phyloP scores from a whole-genome alignment of 192 early-diverging fungal genomes.

The Geranomyces variabilis region DNA sequence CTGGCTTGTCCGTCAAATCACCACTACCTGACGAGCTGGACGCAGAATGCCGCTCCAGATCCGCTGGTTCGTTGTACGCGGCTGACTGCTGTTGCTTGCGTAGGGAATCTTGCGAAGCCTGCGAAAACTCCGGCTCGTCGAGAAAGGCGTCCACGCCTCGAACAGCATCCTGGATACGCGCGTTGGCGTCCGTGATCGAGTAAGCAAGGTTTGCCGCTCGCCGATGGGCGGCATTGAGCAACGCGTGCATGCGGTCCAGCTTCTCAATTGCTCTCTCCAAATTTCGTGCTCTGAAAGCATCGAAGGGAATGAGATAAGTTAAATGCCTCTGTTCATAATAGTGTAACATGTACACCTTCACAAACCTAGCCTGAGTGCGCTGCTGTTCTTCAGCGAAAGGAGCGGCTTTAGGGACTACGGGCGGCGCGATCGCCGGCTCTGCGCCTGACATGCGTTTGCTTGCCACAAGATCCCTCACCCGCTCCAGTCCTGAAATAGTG shows the following conservation, averaged over 20 bases:
- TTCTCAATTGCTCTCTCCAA: background rate
- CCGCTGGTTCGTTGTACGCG: too few relatives aligned
- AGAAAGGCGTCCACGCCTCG: background rate
- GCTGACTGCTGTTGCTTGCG: too few relatives aligned
- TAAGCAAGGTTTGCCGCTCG: background rate
- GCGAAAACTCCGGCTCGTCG: background rate
- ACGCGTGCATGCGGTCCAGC: slow-evolving; percentile 3
- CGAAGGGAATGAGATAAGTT: too few relatives aligned
- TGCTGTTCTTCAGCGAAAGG: too few relatives aligned
- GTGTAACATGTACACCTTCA: too few relatives aligned
- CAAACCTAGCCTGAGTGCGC: too few relatives aligned
- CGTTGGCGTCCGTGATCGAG: slow-evolving; percentile 1
- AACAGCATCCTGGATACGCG: background rate
- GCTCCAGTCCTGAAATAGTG: slow-evolving; percentile 7
- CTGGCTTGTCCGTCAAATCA: too few relatives aligned
- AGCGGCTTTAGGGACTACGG: too few relatives aligned
- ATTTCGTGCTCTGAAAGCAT: background rate
- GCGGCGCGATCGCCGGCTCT: background rate
- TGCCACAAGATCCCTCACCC: background rate
- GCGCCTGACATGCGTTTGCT: background rate
- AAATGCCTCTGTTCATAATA: too few relatives aligned
- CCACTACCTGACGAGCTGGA: too few relatives aligned
- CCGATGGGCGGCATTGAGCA: background rate
- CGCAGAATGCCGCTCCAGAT: too few relatives aligned
- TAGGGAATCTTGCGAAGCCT: too few relatives aligned